Evolutionary conservation across 495 filamentous ascomycete species (phyloP), one percentile per base, ranked within the genome.

Genomic region (Hypoxylon rickii): DNA sequence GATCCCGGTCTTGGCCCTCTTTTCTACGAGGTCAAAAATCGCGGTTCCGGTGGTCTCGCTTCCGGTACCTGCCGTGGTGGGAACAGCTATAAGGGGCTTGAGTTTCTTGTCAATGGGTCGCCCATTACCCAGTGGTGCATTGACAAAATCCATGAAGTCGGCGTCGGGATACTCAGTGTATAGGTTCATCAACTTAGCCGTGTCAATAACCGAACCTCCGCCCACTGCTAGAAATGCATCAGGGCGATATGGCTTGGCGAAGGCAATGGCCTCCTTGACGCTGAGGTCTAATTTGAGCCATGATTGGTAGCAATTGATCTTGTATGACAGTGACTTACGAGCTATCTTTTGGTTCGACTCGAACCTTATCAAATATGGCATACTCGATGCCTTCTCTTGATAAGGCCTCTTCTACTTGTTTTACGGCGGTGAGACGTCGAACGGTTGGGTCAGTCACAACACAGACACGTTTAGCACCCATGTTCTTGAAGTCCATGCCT

Each of bases 401-500:
- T 49, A 98, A 72, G 0, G 83, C 88, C 67, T 96, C 88, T 2
- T 87, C 73, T 15, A 88, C 92, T 69, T 89, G 86, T 66, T 84
- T 85, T 86, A 97, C 93, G 15, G 91, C 92, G 68, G 88, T 79
- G 49, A 98, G 75, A 64, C 87, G 83, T 60, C 78, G 72, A 7
- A 98, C 89, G 29, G 81, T 96, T 39, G 70, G 67, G 67, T 98
- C 94, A 40, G 94, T 97, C 15, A 98, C 91, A 17, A 98, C 85
- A 65, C 89, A 88, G 29, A 98, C 92, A 22, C 85, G 84, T 74
- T 89, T 89, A 1, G 86, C 83, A 12, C 87, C 86, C 81, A 98
- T 83, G 68, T 97, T 98, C 72, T 83, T 83, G 63, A 98, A 86
- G 71, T 98, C 94, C 94, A 98, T 98, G 54, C 94, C 94, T n/a